Evolutionary conservation across 805 yeast species (phyloP).

Genomic region (Teunomyces gatunensis): DNA sequence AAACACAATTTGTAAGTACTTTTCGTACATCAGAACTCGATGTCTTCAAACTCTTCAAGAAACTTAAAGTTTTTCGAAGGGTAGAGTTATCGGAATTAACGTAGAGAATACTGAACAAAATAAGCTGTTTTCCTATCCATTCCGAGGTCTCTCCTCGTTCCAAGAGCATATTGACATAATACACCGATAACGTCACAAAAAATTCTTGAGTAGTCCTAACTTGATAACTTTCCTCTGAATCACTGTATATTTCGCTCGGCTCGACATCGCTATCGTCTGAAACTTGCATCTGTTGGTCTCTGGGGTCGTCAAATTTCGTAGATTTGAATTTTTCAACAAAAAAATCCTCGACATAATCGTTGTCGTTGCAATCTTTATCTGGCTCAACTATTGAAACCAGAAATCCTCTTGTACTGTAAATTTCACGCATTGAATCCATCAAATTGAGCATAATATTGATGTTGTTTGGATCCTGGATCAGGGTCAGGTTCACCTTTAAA

Average conservation of each 20-base stretch:
- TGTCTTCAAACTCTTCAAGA: conserved; percentile 18
- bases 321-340: conserved; percentile 16
- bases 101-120: conserved; percentile 20
- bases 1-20: conserved; percentile 23
- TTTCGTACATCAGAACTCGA: conserved; percentile 13
- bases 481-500: conserved; percentile 6
- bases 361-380: background rate
- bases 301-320: conserved; percentile 3
- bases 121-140: conserved; percentile 22
- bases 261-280: conserved; percentile 28
- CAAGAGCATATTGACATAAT: conserved; percentile 17
- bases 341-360: conserved; percentile 7
- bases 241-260: conserved; percentile 4
- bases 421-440: conserved; percentile 2
- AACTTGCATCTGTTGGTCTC: conserved; percentile 27
- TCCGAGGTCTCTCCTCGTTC: conserved; percentile 27
- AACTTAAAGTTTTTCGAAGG: conserved; percentile 16
- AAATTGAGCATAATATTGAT: conserved; percentile 10
- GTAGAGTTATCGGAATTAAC: conserved; percentile 13
- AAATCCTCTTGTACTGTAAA: conserved; percentile 4
- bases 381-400: conserved; percentile 4
- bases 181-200: conserved; percentile 13
- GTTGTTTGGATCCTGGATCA: conserved; percentile 17
- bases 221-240: conserved; percentile 4
- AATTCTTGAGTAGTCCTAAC: conserved; percentile 7